Evolutionary conservation across 345 rosid species (phyloP).

Genomic region (Aquilaria sinensis): DNA sequence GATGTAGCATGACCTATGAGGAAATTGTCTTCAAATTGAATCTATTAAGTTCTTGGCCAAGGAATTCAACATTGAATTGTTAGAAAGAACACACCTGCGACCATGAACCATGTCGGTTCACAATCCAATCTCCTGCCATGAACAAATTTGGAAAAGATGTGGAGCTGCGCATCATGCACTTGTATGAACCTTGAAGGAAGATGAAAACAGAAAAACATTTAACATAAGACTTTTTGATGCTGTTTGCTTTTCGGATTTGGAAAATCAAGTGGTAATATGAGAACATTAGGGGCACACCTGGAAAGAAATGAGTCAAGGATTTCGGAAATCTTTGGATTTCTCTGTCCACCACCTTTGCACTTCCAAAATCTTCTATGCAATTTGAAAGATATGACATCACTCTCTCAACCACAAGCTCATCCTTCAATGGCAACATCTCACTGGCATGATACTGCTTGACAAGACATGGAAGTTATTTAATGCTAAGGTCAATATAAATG

Average conservation of each 20-base stretch:
- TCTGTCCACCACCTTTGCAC: slow-evolving; percentile 28
- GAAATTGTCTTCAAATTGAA: too few species aligned
- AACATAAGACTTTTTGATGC: background rate
- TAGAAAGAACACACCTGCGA: slow-evolving; percentile 29
- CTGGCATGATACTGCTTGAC: slow-evolving; percentile 39
- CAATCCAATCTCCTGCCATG: slow-evolving; percentile 69
- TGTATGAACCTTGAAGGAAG: slow-evolving; percentile 43
- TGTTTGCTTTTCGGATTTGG: too few species aligned
- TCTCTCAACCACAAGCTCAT: slow-evolving; percentile 35
- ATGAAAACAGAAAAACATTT: background rate
- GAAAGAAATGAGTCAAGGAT: slow-evolving; percentile 53
- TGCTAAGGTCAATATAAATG: background rate
- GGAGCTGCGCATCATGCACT: slow-evolving; percentile 48
- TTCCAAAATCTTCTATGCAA: slow-evolving; percentile 32
- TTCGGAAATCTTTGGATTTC: slow-evolving; percentile 40
- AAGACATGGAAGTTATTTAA: background rate
- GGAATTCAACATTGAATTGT: too few species aligned
- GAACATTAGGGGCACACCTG: slow-evolving; percentile 25
- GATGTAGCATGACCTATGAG: too few species aligned
- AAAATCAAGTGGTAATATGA: background rate
- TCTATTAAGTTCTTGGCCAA: too few species aligned
- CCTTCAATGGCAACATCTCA: slow-evolving; percentile 36
- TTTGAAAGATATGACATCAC: slow-evolving; percentile 34
- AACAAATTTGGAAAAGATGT: slow-evolving; percentile 53
- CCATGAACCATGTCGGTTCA: slow-evolving; percentile 62